Percentiles rank a stretch among this genome's conserved stretches.
phyloP scores from a whole-genome alignment of 768 basidiomycete species.

The Tricholoma matsutake region DNA sequence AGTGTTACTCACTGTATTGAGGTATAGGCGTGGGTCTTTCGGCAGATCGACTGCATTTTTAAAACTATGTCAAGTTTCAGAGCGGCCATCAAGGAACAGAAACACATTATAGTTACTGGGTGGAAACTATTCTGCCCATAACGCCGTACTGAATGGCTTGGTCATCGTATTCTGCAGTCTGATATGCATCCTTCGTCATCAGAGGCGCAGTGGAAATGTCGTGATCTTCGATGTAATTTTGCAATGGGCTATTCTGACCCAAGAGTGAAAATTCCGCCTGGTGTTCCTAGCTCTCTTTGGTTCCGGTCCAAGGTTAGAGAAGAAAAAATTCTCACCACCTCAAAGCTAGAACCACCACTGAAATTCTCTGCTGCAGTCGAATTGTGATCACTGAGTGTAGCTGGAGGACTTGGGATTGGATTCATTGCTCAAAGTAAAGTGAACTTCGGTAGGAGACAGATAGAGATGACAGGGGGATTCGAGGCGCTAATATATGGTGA shows the following conservation, averaged over 20 bases:
- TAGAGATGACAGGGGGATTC: background rate
- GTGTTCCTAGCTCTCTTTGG: background rate
- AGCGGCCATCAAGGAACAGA: background rate
- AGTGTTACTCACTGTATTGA: slow-evolving; percentile 54
- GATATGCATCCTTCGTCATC: slow-evolving; percentile 48
- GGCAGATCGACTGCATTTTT: slow-evolving; percentile 31
- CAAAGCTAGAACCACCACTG: background rate
- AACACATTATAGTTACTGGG: slow-evolving; percentile 36
- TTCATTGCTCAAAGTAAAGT: background rate
- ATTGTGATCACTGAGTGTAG: background rate
- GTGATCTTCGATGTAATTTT: slow-evolving; percentile 20
- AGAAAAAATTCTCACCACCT: background rate
- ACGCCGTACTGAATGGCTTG: slow-evolving; percentile 57
- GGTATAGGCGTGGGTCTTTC: slow-evolving; percentile 53
- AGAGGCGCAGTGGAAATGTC: slow-evolving; percentile 48
- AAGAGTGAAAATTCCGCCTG: slow-evolving; percentile 14
- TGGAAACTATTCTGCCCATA: slow-evolving; percentile 45
- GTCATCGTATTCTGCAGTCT: slow-evolving; percentile 30
- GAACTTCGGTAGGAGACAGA: background rate
- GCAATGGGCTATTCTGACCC: background rate
- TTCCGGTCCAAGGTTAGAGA: background rate
- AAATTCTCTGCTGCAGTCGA: background rate
- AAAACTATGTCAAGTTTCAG: slow-evolving; percentile 24
- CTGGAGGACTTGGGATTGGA: background rate
- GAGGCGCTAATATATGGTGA: background rate